Evolutionary conservation across 768 basidiomycete genomes (phyloP).

Genomic region (Phylloporus scabripes): DNA sequence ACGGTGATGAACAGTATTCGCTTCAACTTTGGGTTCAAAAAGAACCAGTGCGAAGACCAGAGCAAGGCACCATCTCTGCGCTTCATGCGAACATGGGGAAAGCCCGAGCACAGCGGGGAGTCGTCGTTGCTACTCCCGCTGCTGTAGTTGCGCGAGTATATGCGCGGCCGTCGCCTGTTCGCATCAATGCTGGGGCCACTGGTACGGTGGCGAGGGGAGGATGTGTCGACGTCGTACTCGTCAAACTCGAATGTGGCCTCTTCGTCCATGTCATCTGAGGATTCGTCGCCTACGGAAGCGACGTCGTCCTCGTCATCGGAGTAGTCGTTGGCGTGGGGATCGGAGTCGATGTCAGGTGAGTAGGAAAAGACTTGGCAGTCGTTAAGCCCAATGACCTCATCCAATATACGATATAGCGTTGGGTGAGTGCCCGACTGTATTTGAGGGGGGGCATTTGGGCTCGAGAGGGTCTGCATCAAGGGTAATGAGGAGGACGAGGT

Average conservation of each 20-base stretch:
- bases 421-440: constrained; percentile 85
- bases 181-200: constrained; percentile 7
- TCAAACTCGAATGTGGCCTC: constrained; percentile 75
- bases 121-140: constrained; percentile 33
- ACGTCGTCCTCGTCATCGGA: constrained; percentile 76
- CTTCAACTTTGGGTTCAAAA: constrained; percentile 88
- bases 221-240: constrained; percentile 69
- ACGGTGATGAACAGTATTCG: constrained; percentile 88
- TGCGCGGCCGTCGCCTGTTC: constrained; percentile 6
- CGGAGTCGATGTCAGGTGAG: constrained; percentile 86
- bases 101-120: constrained; percentile 31
- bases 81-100: constrained; percentile 46
- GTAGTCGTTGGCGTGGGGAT: constrained; percentile 86
- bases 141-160: constrained; percentile 27
- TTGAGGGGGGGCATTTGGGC: constrained; percentile 65
- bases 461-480: constrained; percentile 48
- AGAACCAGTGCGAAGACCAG: constrained; percentile 98
- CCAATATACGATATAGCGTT: constrained; percentile 77
- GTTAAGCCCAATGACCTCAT: constrained; percentile 82
- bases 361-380: constrained; percentile 97
- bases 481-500: constrained; percentile 69
- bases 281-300: constrained; percentile 60
- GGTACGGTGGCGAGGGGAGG: constrained; percentile 10
- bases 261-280: constrained; percentile 67
- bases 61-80: constrained; percentile 71